A percentile compares a stretch with the other conserved stretches of the same genome.
phyloP scores from a whole-genome alignment of 495 filamentous ascomycete genomes.

The Neurospora cerealis region DNA sequence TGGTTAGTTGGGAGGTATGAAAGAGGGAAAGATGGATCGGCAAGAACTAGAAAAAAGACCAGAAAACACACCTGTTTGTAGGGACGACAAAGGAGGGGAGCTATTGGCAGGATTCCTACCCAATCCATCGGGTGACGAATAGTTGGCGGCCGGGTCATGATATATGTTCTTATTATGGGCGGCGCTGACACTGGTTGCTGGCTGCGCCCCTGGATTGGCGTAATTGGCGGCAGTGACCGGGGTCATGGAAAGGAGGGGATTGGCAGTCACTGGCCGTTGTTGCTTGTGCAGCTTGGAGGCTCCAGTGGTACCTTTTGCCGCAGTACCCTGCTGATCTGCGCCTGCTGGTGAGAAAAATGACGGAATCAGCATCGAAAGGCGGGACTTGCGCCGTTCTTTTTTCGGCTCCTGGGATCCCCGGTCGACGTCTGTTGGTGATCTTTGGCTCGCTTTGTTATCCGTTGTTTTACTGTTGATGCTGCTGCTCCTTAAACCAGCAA shows the following conservation, averaged over 20 bases:
- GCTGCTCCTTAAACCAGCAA: not conserved
- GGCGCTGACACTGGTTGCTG: not conserved
- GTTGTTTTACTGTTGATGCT: not conserved
- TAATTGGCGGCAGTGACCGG: not conserved
- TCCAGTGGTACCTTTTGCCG: not conserved
- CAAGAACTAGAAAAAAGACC: not conserved
- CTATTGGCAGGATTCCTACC: not conserved
- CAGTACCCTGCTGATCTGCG: not conserved
- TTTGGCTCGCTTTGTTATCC: not conserved
- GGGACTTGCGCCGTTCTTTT: not conserved
- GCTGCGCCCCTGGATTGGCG: not conserved
- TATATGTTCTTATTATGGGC: not conserved
- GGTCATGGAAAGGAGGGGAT: not conserved
- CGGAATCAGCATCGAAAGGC: not conserved
- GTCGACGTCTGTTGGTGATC: not conserved
- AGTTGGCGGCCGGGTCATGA: not conserved
- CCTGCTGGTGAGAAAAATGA: not conserved
- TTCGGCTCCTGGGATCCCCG: not conserved
- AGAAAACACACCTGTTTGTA: not conserved
- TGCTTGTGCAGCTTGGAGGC: not conserved
- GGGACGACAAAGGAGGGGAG: not conserved
- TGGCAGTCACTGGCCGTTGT: not conserved
- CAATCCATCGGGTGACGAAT: not conserved
- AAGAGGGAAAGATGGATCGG: not conserved
- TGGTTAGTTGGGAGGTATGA: too few relatives aligned